Base-by-base conservation (phyloP, 2,329 filamentous ascomycete species). In the Cladophialophora chaetospira region DNA sequence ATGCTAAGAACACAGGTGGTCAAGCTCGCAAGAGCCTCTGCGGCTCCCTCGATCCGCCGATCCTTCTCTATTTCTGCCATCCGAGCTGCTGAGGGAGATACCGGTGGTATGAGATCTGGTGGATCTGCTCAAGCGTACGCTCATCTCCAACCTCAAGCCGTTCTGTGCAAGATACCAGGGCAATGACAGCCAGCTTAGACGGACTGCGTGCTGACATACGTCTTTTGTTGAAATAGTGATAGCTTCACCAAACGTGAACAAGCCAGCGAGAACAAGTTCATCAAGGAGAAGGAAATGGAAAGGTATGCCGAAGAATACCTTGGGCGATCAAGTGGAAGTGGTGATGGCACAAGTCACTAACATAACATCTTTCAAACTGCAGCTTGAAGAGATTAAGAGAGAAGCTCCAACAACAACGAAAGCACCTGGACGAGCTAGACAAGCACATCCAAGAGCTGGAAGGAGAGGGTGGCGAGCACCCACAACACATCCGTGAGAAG, bases 181-280 rank as follows among this genome's bases (percentile, higher is more conserved):
- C 19, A n/a, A 13, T 26, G 11, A n/a, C 19, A 21, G 15, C 21
- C 10, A 29, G 21, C 31, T 11, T 15, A 19, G 5, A 6, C 9
- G 13, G 17, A 15, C 36, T 10, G 10, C 3, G 25, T 13, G 44
- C 52, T 59, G 29, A 55, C 42, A 42, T 25, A 40, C 19, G n/a
- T n/a, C 29, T 23, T 21, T 38, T 35, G 6, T 21, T 21, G n/a
- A 5, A 44, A 45, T 38, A 45, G 38, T 44, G 44, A 67, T 65
- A 96, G 93, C 55, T 99, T 97, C 84, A 90, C 87, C 78, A 88
- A 88, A 78, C 91, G 94, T 68, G 94, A 99, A 78, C 84, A 87
- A 72, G 93, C 93, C 66, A 82, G 79, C 72, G 94, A 97, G 79
- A 87, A 91, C 73, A 84, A 84, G 67, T 89, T 88, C 77, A 91